Conservation (phyloP, 495 filamentous ascomycete species). For the Aspergillus kassunensis region DNA sequence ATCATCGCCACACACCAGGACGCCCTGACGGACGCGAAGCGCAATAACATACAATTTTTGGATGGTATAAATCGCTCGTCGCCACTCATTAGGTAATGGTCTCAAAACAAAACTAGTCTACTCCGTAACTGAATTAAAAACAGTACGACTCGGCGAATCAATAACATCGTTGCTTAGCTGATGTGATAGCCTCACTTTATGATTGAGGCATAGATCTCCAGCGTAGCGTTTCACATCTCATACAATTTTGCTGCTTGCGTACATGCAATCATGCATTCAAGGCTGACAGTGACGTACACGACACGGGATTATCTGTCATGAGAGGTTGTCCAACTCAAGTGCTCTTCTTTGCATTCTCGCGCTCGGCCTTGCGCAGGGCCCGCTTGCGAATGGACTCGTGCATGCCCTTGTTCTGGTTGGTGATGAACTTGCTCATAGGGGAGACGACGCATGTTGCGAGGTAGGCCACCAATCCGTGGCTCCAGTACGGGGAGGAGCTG, state of each 20-base stretch:
- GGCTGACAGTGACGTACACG: too few species aligned
- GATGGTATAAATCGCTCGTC: neutral
- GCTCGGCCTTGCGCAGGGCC: slow-evolving; percentile 83
- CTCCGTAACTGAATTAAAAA: neutral
- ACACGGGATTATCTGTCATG: neutral
- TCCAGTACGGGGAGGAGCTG: slow-evolving; percentile 90
- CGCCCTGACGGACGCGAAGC: too few species aligned
- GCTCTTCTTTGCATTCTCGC: slow-evolving; percentile 57
- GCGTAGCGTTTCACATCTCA: too few species aligned
- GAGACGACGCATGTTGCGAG: slow-evolving; percentile 68
- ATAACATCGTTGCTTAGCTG: neutral
- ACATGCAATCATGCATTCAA: too few species aligned
- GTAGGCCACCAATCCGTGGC: slow-evolving; percentile 86
- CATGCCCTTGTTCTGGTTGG: slow-evolving; percentile 70
- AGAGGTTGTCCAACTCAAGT: slow-evolving; percentile 21
- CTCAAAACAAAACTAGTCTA: neutral
- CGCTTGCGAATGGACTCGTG: slow-evolving; percentile 83
- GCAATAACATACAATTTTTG: too few species aligned
- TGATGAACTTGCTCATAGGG: slow-evolving; percentile 55
- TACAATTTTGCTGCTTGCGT: too few species aligned
- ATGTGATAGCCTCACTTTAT: too few species aligned
- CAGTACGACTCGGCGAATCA: neutral
- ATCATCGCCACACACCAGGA: too few species aligned
- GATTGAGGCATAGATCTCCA: too few species aligned
- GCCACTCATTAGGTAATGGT: neutral